A percentile compares a stretch with the other conserved stretches of the same genome.
These are phyloP conservation scores for Terana coerulea DNA, from an alignment of 768 basidiomycete species.

Conservation along the genomic window DNA sequence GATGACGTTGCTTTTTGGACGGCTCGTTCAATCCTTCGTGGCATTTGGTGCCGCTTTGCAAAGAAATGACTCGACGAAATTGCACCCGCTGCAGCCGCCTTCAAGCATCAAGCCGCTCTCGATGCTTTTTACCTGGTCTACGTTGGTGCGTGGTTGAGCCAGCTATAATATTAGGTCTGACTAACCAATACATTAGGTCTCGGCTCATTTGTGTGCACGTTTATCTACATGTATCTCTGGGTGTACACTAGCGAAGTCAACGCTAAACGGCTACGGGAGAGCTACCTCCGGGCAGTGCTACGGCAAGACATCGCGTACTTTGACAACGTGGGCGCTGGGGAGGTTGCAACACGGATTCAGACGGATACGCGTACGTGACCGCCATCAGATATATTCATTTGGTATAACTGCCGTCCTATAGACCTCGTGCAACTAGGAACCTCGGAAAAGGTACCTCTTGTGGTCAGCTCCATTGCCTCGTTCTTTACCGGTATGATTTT, in stretches of 20 bases:
- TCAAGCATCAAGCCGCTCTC: constrained; percentile 47
- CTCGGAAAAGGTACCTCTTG: constrained; percentile 82
- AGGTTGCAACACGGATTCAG: constrained; percentile 90
- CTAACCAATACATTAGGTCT: constrained; percentile 46
- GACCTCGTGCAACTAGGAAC: constrained; percentile 90
- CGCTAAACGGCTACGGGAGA: constrained; percentile 80
- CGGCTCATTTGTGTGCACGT: constrained; percentile 75
- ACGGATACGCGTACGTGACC: constrained; percentile 72
- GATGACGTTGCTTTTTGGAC: constrained; percentile 83
- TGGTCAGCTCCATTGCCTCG: constrained; percentile 57
- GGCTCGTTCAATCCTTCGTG: constrained; percentile 72
- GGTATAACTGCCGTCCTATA: constrained; percentile 23
- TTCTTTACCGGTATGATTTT: constrained; percentile 82
- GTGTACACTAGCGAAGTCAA: constrained; percentile 77
- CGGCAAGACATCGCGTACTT: constrained; percentile 89
- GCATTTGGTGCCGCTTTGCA: constrained; percentile 39
- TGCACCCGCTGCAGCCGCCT: constrained; percentile 24
- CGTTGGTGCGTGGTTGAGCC: constrained; percentile 47
- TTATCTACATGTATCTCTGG: constrained; percentile 64
- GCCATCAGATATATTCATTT: not conserved
- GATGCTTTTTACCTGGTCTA: constrained; percentile 63
- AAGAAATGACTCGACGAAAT: not conserved
- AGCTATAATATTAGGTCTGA: not conserved
- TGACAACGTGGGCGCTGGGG: constrained; percentile 88
- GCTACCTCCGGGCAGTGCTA: constrained; percentile 75